These are phyloP conservation scores for Alternaria burnsii DNA, from an alignment of 2,329 filamentous ascomycete species.

Conservation along the genomic window DNA sequence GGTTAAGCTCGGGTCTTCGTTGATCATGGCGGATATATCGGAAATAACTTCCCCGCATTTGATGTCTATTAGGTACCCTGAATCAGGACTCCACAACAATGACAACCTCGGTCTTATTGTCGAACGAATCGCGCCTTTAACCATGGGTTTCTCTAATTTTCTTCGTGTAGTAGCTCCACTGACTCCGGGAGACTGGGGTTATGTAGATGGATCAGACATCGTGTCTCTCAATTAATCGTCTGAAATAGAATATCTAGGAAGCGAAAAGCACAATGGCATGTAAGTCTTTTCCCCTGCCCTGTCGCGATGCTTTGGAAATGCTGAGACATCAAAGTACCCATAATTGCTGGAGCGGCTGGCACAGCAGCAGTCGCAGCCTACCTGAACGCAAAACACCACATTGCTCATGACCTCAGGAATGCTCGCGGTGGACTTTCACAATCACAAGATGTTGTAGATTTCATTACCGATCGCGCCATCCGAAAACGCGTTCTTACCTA, in stretches of 20 bases:
- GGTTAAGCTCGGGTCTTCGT: neutral
- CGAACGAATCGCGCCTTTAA: neutral
- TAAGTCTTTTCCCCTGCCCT: slow-evolving; percentile 5
- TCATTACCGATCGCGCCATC: slow-evolving; percentile 23
- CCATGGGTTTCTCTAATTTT: neutral
- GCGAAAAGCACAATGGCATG: slow-evolving; percentile 13
- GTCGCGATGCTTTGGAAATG: neutral
- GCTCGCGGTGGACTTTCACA: slow-evolving; percentile 28
- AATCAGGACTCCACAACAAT: neutral
- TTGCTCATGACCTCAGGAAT: slow-evolving; percentile 37
- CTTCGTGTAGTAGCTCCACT: neutral
- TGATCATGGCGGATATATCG: neutral
- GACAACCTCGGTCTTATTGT: slow-evolving; percentile 8
- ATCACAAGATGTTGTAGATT: slow-evolving; percentile 28
- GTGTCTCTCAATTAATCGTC: neutral
- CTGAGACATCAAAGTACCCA: slow-evolving; percentile 32
- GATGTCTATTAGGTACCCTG: neutral
- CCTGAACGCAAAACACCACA: slow-evolving; percentile 49
- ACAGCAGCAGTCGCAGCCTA: slow-evolving; percentile 45
- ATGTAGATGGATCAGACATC: neutral
- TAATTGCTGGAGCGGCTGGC: slow-evolving; percentile 38
- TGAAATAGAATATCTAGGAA: neutral
- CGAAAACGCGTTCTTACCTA: slow-evolving; percentile 39
- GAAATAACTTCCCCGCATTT: neutral
- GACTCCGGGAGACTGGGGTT: neutral